Conservation (phyloP, 2,329 filamentous ascomycete species). For the Talaromyces amestolkiae region DNA sequence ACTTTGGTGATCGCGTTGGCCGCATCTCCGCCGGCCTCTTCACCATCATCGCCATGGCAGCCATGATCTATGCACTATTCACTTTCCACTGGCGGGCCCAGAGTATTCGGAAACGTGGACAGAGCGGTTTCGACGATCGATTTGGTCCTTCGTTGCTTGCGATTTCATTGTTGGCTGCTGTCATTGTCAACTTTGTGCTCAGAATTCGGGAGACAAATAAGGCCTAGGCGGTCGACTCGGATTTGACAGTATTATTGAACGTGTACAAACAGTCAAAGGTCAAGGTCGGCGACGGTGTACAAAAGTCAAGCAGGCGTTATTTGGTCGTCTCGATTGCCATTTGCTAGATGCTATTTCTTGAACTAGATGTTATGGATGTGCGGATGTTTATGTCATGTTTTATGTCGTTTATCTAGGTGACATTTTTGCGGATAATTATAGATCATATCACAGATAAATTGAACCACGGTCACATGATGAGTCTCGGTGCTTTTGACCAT, state of each 20-base stretch:
- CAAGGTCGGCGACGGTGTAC: conserved; percentile 3
- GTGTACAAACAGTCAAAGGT: background rate
- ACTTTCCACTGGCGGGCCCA: conserved; percentile 98
- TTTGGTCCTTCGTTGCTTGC: conserved; percentile 90
- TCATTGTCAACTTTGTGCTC: conserved; percentile 94
- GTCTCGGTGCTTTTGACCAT: background rate
- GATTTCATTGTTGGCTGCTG: conserved; percentile 77
- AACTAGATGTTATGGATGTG: background rate
- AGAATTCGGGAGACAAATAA: conserved; percentile 45
- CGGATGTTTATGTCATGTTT: background rate
- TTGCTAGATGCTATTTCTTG: background rate
- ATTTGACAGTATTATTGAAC: background rate
- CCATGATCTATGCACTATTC: conserved; percentile 90
- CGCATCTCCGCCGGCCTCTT: conserved; percentile 93
- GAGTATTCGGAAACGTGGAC: conserved; percentile 84
- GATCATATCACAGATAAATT: background rate
- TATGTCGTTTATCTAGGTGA: background rate
- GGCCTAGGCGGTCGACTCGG: background rate
- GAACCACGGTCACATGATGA: background rate
- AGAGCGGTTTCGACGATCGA: conserved; percentile 94
- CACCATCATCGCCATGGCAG: conserved; percentile 87
- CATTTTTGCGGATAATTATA: background rate
- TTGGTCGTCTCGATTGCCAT: background rate
- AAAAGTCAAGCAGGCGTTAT: background rate
- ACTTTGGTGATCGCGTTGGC: conserved; percentile 92